These are phyloP conservation scores for Tolypocladium paradoxum DNA, from an alignment of 2,329 filamentous ascomycete genomes.

Conservation along the genomic window DNA sequence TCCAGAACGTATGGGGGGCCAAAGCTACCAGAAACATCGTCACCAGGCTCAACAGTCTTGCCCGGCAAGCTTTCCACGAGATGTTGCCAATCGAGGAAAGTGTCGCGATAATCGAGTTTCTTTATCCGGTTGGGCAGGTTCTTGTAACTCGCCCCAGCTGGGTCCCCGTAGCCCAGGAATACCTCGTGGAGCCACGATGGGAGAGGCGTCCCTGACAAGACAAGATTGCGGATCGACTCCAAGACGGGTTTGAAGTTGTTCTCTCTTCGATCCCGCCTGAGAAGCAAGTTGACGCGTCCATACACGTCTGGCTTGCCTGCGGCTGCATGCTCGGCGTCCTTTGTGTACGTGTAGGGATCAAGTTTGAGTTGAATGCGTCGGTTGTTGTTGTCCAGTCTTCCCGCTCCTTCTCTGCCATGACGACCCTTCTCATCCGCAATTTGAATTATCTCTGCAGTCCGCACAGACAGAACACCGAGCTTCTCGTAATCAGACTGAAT, in stretches of 20 bases:
- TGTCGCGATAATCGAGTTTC: constrained; percentile 83
- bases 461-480: constrained; percentile 58
- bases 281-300: constrained; percentile 71
- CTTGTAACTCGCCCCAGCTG: constrained; percentile 76
- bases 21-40: constrained; percentile 62
- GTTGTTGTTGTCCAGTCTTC: constrained; percentile 55
- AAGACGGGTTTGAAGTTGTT: constrained; percentile 96
- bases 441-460: constrained; percentile 77
- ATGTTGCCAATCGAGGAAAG: constrained; percentile 93
- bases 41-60: constrained; percentile 70
- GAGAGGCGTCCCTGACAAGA: constrained; percentile 73
- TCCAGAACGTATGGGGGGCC: constrained; percentile 82
- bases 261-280: constrained; percentile 74
- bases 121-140: constrained; percentile 67
- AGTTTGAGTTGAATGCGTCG: constrained; percentile 71
- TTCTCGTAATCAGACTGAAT: constrained; percentile 41
- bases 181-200: constrained; percentile 93
- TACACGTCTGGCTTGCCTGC: constrained; percentile 71
- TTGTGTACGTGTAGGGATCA: constrained; percentile 66
- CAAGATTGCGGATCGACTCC: constrained; percentile 79
- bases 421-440: constrained; percentile 78
- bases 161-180: constrained; percentile 94
- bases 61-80: constrained; percentile 82
- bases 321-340: constrained; percentile 56
- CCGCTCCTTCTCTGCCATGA: constrained; percentile 50